A percentile compares a stretch with the other conserved stretches of the same genome.
Conservation (phyloP, 208 protist genomes). For the Wallacemonas rigidus region DNA sequence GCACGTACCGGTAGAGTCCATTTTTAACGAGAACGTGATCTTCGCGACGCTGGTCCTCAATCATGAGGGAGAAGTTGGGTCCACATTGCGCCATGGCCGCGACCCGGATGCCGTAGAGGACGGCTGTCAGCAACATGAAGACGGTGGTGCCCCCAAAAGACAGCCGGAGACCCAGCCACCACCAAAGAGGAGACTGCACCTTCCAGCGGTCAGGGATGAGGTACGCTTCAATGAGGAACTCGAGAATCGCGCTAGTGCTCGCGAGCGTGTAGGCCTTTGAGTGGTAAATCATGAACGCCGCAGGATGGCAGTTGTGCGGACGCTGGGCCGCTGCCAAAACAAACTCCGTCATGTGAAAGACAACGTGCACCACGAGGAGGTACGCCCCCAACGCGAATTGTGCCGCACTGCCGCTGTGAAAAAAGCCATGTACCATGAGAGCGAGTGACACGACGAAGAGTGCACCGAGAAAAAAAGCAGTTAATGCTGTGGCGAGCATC, state of each 20-base stretch:
- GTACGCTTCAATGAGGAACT: constrained; percentile 75
- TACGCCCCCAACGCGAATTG: constrained; percentile 67
- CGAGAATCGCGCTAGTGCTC: constrained; percentile 35
- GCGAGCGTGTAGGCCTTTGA: constrained; percentile 68
- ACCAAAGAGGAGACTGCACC: not conserved
- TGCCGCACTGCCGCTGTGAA: constrained; percentile 22
- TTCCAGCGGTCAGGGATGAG: constrained; percentile 71
- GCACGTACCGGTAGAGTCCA: constrained; percentile 90
- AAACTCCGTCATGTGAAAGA: constrained; percentile 87
- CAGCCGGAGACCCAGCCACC: constrained; percentile 35
- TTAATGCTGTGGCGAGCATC: constrained; percentile 51
- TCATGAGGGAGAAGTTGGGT: constrained; percentile 81
- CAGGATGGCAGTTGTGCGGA: constrained; percentile 69
- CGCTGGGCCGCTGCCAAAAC: constrained; percentile 41
- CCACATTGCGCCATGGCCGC: constrained; percentile 83
- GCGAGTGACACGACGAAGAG: constrained; percentile 28
- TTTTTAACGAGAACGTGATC: constrained; percentile 88
- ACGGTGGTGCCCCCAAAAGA: constrained; percentile 33
- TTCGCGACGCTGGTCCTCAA: constrained; percentile 57
- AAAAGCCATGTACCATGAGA: constrained; percentile 45
- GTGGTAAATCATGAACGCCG: constrained; percentile 87
- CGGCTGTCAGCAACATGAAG: constrained; percentile 38
- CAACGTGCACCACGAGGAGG: constrained; percentile 52
- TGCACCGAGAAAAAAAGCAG: constrained; percentile 58
- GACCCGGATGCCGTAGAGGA: constrained; percentile 78